A percentile compares a stretch with the other conserved stretches of the same genome.
These are phyloP conservation scores for Sporothrix pseudoabietina DNA, from an alignment of 2,329 filamentous ascomycete genomes.

Conservation along the genomic window DNA sequence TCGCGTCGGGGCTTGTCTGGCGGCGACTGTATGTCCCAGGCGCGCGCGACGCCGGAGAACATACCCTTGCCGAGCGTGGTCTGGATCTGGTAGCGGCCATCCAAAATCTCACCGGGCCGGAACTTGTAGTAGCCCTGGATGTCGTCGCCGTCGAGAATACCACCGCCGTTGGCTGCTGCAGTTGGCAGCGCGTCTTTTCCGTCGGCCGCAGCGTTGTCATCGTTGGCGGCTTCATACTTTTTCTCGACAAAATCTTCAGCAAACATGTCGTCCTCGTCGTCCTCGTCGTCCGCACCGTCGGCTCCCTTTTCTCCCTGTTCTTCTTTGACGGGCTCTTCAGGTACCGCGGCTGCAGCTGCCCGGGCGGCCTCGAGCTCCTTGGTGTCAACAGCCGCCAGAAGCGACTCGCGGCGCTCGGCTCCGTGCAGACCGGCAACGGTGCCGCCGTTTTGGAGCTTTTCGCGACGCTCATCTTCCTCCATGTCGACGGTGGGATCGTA, in stretches of 20 bases:
- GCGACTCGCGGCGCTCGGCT: slow-evolving; percentile 40
- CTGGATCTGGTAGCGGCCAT: slow-evolving; percentile 86
- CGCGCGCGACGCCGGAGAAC: slow-evolving; percentile 94
- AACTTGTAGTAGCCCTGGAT: slow-evolving; percentile 96
- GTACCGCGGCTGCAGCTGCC: slow-evolving; percentile 37
- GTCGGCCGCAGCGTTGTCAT: slow-evolving; percentile 42
- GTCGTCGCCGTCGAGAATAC: slow-evolving; percentile 89
- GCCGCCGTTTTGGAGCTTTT: slow-evolving; percentile 64
- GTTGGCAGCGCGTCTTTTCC: slow-evolving; percentile 48
- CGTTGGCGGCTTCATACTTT: slow-evolving; percentile 56
- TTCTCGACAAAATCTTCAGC: slow-evolving; percentile 74
- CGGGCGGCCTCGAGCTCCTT: slow-evolving; percentile 33
- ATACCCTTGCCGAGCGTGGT: slow-evolving; percentile 88
- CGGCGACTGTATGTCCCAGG: slow-evolving; percentile 69
- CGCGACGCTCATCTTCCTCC: slow-evolving; percentile 76
- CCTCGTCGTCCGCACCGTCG: slow-evolving; percentile 24
- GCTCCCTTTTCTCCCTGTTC: neutral
- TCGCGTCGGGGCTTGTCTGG: slow-evolving; percentile 58
- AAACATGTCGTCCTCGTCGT: slow-evolving; percentile 82
- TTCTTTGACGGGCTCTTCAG: neutral
- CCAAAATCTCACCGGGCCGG: slow-evolving; percentile 85
- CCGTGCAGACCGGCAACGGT: slow-evolving; percentile 50
- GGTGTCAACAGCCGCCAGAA: slow-evolving; percentile 37
- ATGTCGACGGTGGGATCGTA: slow-evolving; percentile 89
- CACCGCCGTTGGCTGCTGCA: slow-evolving; percentile 61